Evolutionary conservation across 2,329 filamentous ascomycete species (phyloP).

Genomic region (Verticillium isaacii): DNA sequence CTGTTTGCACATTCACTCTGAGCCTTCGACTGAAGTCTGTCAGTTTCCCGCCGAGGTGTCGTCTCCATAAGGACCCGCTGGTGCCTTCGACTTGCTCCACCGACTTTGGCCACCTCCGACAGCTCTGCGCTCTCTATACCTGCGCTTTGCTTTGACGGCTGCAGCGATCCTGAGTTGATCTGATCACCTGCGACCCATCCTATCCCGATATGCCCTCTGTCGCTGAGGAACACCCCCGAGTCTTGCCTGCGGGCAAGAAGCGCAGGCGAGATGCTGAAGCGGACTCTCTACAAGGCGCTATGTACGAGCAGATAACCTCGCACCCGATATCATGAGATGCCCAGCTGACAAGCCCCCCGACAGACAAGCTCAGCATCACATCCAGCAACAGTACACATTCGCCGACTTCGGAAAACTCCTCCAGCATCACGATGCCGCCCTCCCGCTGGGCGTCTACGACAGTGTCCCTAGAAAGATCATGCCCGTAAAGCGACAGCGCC

Average conservation of each 20-base stretch:
- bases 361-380: background rate
- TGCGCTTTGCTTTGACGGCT: background rate
- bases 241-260: constrained; percentile 8
- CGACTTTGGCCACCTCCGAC: background rate
- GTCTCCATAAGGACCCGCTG: background rate
- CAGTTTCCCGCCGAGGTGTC: background rate
- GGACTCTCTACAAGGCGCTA: constrained; percentile 5
- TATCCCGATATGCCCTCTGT: constrained; percentile 10
- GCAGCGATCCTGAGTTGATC: background rate
- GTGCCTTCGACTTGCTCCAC: background rate
- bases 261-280: constrained; percentile 13
- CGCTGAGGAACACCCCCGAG: constrained; percentile 12
- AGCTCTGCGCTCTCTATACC: background rate
- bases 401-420: background rate
- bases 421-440: background rate
- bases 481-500: background rate
- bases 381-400: background rate
- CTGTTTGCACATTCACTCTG: background rate
- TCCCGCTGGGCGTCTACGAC: background rate
- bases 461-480: constrained; percentile 1
- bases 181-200: background rate
- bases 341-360: background rate
- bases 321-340: background rate
- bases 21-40: background rate
- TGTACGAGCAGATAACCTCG: constrained; percentile 9